Conservation (phyloP, 345 rosid species). For the Kandelia obovata region DNA sequence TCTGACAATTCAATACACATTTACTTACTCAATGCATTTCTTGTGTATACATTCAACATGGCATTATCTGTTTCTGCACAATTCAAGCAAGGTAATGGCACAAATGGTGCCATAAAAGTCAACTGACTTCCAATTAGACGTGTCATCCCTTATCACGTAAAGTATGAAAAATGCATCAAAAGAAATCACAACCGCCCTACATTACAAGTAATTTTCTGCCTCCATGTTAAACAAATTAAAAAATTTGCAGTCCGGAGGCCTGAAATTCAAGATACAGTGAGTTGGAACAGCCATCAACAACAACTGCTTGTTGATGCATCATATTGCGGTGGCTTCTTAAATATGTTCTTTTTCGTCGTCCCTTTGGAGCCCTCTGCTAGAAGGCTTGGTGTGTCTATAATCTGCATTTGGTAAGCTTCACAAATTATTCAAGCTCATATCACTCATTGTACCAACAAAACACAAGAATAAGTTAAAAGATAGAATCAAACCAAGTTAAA, state of each 20-base stretch:
- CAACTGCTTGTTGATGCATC: slow-evolving; percentile 49
- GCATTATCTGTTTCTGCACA: no score
- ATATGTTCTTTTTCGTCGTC: slow-evolving; percentile 76
- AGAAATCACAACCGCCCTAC: background rate
- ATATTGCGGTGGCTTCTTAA: slow-evolving; percentile 59
- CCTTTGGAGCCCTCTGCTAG: slow-evolving; percentile 70
- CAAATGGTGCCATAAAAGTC: no score
- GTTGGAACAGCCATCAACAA: slow-evolving; percentile 41
- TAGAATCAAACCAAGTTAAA: no score
- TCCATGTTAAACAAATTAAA: background rate
- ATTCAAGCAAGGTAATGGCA: no score
- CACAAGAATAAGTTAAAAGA: no score
- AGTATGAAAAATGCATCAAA: background rate
- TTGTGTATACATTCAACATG: no score
- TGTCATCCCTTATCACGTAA: background rate
- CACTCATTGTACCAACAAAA: background rate
- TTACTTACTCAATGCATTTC: no score
- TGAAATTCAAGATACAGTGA: background rate
- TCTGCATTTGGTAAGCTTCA: slow-evolving; percentile 36
- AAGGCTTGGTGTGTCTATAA: slow-evolving; percentile 86
- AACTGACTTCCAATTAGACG: no score
- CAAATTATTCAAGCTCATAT: background rate
- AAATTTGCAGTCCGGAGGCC: background rate
- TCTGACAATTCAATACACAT: no score
- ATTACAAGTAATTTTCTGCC: slow-evolving; percentile 13